These are phyloP conservation scores for Rhodosporidiobolus odoratus DNA, from an alignment of 768 basidiomycete genomes.

Conservation along the genomic window DNA sequence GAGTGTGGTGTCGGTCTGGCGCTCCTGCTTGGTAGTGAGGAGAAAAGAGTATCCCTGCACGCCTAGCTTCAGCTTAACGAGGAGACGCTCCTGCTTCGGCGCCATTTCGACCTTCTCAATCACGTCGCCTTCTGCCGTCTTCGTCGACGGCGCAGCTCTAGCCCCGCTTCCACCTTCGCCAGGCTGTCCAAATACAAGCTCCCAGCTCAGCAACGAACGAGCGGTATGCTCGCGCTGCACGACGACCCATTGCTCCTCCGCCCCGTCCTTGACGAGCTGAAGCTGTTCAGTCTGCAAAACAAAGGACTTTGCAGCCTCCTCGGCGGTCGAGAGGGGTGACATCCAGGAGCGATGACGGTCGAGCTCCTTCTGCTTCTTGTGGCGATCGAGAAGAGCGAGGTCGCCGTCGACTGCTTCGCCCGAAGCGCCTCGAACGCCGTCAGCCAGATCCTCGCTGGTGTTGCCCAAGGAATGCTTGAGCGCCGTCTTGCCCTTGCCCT, in stretches of 20 bases:
- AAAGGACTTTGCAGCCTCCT: too few relatives aligned
- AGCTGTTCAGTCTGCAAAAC: background rate
- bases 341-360: too few relatives aligned
- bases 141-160: background rate
- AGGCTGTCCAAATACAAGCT: background rate
- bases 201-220: background rate
- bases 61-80: background rate
- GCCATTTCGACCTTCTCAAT: background rate
- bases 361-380: conserved; percentile 1
- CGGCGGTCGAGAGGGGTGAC: too few relatives aligned
- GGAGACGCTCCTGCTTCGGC: background rate
- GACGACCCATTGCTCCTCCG: background rate
- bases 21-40: background rate
- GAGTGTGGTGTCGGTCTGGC: background rate
- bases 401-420: background rate
- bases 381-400: background rate
- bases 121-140: background rate
- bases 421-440: too few relatives aligned
- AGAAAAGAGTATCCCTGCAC: background rate
- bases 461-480: too few relatives aligned
- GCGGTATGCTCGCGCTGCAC: conserved; percentile 7
- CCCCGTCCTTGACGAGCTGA: background rate
- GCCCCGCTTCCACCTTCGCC: background rate
- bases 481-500: too few relatives aligned
- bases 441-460: too few relatives aligned